Evolutionary conservation across 306 rosid species (phyloP), one percentile per base, ranked within the genome.

Genomic region (Mimosa pudica): DNA sequence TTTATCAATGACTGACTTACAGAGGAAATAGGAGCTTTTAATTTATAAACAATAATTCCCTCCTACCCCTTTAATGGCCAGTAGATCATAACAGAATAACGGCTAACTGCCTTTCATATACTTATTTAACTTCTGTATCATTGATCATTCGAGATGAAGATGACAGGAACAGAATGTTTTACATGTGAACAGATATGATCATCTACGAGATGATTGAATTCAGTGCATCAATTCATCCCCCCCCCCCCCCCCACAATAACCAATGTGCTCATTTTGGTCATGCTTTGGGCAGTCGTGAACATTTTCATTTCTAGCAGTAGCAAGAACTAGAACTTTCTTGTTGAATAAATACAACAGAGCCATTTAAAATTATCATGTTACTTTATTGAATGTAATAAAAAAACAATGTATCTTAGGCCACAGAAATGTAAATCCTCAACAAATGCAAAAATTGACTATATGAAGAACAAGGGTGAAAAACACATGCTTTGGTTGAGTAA

Each of bases 401-500:
- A 12, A 36, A 41, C 38, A 61, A 10, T 0, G 10, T 2, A 46
- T 48, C 65, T 7, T 49, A 7, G 48, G 73, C 48, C 74, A 60
- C 36, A 57, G 30, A 54, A 61, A 70, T 32, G 62, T 36, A 10
- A 13, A 61, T 49, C 63, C n/a, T 49, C 70, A 54, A 64, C 78
- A 70, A 79, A 75, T 64, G 75, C 10, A 45, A 64, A 55, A 46
- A 38, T 10, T 41, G 72, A 68, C 41, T 68, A 63, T 8, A 47
- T 75, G 18, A 42, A 75, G 41, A 42, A 75, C 55, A 79, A 74
- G 45, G 55, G 66, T 42, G 46, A 49, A 24, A 42, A 70, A 70
- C 5, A 24, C 55, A 75, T 16, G n/a, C n/a, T n/a, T 69, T 14
- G 48, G 41, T 42, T 74, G 30, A 68, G 65, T 77, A 67, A 74